phyloP scores from a whole-genome alignment of 495 filamentous ascomycete species.

The Penicillium parvum region DNA sequence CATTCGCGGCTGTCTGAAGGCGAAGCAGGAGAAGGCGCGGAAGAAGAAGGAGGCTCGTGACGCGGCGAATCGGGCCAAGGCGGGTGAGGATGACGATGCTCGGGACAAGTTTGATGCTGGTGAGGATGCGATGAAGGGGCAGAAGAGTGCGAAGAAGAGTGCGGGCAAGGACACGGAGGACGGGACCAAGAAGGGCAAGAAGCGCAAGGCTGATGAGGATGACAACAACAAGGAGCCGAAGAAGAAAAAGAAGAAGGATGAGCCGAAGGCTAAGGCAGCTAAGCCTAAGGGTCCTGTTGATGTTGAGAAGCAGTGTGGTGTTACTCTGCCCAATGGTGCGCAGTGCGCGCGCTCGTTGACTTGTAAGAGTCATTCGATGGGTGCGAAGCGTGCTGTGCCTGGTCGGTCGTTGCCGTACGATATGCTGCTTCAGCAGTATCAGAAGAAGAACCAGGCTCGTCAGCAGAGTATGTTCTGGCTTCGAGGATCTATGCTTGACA shows the following conservation, averaged over 20 bases:
- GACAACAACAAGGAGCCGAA: slow-evolving; percentile 57
- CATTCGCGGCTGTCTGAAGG: slow-evolving; percentile 62
- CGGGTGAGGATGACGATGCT: slow-evolving; percentile 56
- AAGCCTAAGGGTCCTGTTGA: slow-evolving; percentile 96
- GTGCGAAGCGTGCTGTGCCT: slow-evolving; percentile 85
- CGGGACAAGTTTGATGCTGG: slow-evolving; percentile 31
- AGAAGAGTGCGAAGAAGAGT: slow-evolving; percentile 69
- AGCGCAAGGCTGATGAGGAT: slow-evolving; percentile 83
- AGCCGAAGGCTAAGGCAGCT: slow-evolving; percentile 73
- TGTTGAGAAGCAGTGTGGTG: slow-evolving; percentile 96
- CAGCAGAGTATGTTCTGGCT: slow-evolving; percentile 70
- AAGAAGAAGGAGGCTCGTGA: slow-evolving; percentile 71
- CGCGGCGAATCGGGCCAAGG: slow-evolving; percentile 58
- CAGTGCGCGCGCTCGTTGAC: slow-evolving; percentile 89
- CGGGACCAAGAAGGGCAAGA: slow-evolving; percentile 75
- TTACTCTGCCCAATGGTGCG: slow-evolving; percentile 75
- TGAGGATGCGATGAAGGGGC: slow-evolving; percentile 40
- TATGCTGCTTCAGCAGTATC: slow-evolving; percentile 87
- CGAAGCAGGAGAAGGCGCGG: slow-evolving; percentile 78
- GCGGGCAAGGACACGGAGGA: slow-evolving; percentile 60
- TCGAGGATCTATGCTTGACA: not conserved
- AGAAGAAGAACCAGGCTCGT: slow-evolving; percentile 98
- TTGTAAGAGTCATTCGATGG: slow-evolving; percentile 97
- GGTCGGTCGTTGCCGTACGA: slow-evolving; percentile 92
- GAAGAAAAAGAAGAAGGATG: slow-evolving; percentile 93